These are phyloP conservation scores for Phialophora tarda DNA, from an alignment of 2,329 filamentous ascomycete genomes.

Conservation along the genomic window DNA sequence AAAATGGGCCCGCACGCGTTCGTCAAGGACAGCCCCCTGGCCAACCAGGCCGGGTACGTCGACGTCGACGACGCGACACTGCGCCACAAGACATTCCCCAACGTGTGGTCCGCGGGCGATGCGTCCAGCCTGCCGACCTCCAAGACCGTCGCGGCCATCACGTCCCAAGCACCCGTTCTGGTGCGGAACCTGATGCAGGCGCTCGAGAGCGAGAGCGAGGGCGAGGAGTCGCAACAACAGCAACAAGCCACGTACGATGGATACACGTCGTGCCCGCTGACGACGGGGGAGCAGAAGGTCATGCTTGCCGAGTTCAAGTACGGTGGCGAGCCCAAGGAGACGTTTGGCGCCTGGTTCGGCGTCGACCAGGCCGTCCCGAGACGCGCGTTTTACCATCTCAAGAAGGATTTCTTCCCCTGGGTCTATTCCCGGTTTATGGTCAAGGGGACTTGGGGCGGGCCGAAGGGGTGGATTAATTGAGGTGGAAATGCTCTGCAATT, in stretches of 20 bases:
- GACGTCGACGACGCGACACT: constrained; percentile 61
- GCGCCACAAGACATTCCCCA: constrained; percentile 60
- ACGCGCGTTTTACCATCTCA: constrained; percentile 65
- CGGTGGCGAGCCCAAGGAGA: constrained; percentile 67
- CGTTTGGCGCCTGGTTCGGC: constrained; percentile 61
- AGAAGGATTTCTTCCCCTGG: constrained; percentile 72
- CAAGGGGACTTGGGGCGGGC: constrained; percentile 67
- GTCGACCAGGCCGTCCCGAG: constrained; percentile 64
- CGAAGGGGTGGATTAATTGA: constrained; percentile 57
- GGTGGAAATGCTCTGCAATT: neutral
- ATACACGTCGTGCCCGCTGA: constrained; percentile 62
- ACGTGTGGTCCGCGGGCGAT: constrained; percentile 66
- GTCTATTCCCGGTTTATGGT: constrained; percentile 66
- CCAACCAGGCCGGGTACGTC: constrained; percentile 62
- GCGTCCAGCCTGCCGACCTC: constrained; percentile 65
- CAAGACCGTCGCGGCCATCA: constrained; percentile 62
- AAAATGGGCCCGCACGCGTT: constrained; percentile 65
- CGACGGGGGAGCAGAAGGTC: constrained; percentile 66
- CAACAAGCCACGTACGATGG: constrained; percentile 57
- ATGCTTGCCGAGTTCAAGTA: constrained; percentile 71
- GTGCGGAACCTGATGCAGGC: constrained; percentile 56
- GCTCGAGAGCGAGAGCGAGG: constrained; percentile 43
- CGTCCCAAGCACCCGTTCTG: constrained; percentile 58
- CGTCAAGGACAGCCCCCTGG: constrained; percentile 60
- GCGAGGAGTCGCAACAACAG: constrained; percentile 42